Evolutionary conservation across 2,329 filamentous ascomycete species (phyloP).

Genomic region (Sarocladiaceae sp.): DNA sequence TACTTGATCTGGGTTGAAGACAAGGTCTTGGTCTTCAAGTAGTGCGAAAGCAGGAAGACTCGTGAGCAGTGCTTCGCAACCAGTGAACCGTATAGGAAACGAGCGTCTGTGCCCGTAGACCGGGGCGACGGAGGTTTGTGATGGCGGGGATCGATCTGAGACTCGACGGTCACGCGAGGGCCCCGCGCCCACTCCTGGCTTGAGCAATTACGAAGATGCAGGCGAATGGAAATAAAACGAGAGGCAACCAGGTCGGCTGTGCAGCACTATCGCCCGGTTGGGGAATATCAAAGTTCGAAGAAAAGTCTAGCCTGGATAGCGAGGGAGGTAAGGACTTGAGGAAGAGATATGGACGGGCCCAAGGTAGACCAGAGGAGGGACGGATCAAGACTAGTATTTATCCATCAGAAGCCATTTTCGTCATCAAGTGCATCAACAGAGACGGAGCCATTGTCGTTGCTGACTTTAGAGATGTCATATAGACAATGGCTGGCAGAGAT

Average conservation of each 20-base stretch:
- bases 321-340: not conserved
- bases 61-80: too few relatives aligned
- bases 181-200: not conserved
- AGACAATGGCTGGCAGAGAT: not conserved
- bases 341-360: not conserved
- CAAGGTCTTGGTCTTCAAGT: too few relatives aligned
- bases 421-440: too few relatives aligned
- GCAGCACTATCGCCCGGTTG: not conserved
- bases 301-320: not conserved
- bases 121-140: not conserved
- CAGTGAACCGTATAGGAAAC: slow-evolving; percentile 5
- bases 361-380: not conserved
- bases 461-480: not conserved
- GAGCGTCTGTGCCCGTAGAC: slow-evolving; percentile 1
- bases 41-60: too few relatives aligned
- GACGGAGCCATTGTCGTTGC: not conserved
- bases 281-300: not conserved
- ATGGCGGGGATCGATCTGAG: slow-evolving; percentile 5
- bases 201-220: not conserved
- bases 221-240: not conserved
- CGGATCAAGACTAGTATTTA: not conserved
- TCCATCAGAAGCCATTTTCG: not conserved
- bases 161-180: slow-evolving; percentile 6
- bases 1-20: too few relatives aligned
- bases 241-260: not conserved